A percentile compares a stretch with the other conserved stretches of the same genome.
Evolutionary conservation across 2,329 filamentous ascomycete genomes (phyloP).

Genomic region (Lasiodiplodia gonubiensis): DNA sequence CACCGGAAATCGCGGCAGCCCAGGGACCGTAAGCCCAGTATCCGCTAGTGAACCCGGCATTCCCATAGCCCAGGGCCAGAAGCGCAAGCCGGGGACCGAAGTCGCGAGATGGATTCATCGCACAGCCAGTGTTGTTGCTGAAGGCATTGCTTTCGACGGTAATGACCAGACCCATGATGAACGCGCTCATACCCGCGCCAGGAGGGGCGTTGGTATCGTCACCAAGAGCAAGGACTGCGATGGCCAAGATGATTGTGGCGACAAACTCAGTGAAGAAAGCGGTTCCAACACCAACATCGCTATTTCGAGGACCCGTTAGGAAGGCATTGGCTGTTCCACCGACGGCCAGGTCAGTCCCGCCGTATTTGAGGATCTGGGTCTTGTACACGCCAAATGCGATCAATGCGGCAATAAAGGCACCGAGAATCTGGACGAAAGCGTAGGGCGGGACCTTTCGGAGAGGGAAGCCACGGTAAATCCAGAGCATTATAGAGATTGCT

Average conservation of each 20-base stretch:
- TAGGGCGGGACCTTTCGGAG: conserved; percentile 37
- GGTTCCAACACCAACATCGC: conserved; percentile 35
- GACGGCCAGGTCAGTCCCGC: conserved; percentile 30
- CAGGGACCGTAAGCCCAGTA: conserved; percentile 49
- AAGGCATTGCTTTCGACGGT: conserved; percentile 30
- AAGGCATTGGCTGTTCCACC: conserved; percentile 37
- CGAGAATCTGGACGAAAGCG: conserved; percentile 44
- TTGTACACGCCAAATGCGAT: conserved; percentile 46
- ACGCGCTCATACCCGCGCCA: conserved; percentile 50
- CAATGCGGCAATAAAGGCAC: conserved; percentile 42
- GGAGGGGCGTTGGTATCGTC: conserved; percentile 54
- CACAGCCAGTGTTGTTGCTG: conserved; percentile 46
- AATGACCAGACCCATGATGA: conserved; percentile 36
- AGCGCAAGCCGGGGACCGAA: conserved; percentile 44
- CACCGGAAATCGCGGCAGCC: conserved; percentile 43
- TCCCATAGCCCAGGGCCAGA: conserved; percentile 42
- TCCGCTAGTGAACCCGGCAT: conserved; percentile 31
- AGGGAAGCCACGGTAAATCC: conserved; percentile 45
- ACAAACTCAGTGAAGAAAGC: conserved; percentile 49
- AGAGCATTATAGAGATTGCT: conserved; percentile 50
- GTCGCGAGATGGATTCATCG: conserved; percentile 46
- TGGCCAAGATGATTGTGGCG: conserved; percentile 38
- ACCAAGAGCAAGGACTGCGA: conserved; percentile 45
- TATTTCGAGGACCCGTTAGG: conserved; percentile 36
- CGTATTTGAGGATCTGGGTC: conserved; percentile 40